A percentile compares a stretch with the other conserved stretches of the same genome.
These are phyloP conservation scores for Hirsutella rhossiliensis DNA, from an alignment of 2,329 filamentous ascomycete genomes.

Conservation along the genomic window DNA sequence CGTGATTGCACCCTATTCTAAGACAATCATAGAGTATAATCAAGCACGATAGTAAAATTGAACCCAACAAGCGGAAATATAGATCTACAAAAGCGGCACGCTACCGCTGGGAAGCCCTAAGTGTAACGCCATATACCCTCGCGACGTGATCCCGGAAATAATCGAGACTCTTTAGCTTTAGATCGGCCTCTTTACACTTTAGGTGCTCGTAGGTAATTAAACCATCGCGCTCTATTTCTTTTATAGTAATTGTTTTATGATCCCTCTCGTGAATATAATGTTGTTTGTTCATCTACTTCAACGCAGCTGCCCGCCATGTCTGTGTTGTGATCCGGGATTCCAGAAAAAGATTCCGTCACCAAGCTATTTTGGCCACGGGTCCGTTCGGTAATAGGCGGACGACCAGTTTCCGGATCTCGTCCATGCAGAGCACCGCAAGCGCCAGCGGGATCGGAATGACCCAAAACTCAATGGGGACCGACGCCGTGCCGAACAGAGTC, in stretches of 20 bases:
- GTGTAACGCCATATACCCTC: background rate
- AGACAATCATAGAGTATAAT: too few relatives aligned
- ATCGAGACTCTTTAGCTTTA: background rate
- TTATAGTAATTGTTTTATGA: too few relatives aligned
- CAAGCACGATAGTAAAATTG: too few relatives aligned
- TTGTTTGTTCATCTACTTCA: too few relatives aligned
- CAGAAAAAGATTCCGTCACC: too few relatives aligned
- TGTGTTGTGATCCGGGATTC: too few relatives aligned
- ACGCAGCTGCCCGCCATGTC: too few relatives aligned
- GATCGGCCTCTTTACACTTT: background rate
- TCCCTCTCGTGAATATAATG: too few relatives aligned
- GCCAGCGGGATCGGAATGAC: slow-evolving; percentile 37
- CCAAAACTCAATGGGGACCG: slow-evolving; percentile 40
- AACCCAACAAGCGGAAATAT: too few relatives aligned
- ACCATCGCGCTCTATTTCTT: background rate
- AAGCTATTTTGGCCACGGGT: slow-evolving; percentile 32
- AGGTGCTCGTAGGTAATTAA: background rate
- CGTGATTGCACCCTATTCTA: too few relatives aligned
- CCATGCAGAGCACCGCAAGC: slow-evolving; percentile 35
- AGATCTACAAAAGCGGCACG: too few relatives aligned
- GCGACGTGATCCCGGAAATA: background rate
- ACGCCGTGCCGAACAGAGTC: slow-evolving; percentile 32
- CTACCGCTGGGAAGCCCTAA: background rate
- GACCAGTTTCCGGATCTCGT: slow-evolving; percentile 38
- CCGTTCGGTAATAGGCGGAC: slow-evolving; percentile 33